These are phyloP conservation scores for Solanum chilense DNA, from an alignment of 257 asterid species.

Conservation along the genomic window DNA sequence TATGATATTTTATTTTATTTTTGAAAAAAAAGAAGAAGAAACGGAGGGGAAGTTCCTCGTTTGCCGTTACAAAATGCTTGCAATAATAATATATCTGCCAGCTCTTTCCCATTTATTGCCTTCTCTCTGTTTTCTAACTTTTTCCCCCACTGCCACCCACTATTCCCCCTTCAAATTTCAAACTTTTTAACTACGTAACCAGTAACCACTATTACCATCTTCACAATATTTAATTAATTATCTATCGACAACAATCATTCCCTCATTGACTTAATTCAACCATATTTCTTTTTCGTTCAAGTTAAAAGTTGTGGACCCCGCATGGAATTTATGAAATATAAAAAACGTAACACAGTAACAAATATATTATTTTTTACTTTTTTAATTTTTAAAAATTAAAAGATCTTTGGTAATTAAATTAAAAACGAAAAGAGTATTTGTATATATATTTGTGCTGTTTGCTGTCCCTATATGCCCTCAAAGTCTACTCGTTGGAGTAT, in stretches of 20 bases:
- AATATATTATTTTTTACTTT: neutral
- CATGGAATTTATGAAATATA: neutral
- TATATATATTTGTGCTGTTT: neutral
- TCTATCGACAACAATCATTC: neutral
- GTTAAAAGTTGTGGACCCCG: neutral
- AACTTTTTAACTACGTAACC: conserved; percentile 8
- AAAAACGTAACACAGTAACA: neutral
- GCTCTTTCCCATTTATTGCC: conserved; percentile 17
- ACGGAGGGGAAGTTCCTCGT: conserved; percentile 31
- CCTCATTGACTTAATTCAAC: neutral
- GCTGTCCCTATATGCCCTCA: neutral
- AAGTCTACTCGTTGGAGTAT: neutral
- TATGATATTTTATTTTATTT: neutral
- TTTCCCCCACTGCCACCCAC: neutral
- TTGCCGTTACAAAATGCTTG: conserved; percentile 45
- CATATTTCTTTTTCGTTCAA: neutral
- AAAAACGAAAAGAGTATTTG: neutral
- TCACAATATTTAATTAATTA: neutral
- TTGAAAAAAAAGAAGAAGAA: neutral
- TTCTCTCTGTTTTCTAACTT: neutral
- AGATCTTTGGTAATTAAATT: too few relatives aligned
- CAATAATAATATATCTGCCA: conserved; percentile 6
- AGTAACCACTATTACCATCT: neutral
- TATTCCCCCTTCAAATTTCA: conserved; percentile 1
- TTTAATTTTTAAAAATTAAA: too few relatives aligned